Base-by-base conservation (phyloP, 2,329 filamentous ascomycete species). In the Claviceps quebecensis region DNA sequence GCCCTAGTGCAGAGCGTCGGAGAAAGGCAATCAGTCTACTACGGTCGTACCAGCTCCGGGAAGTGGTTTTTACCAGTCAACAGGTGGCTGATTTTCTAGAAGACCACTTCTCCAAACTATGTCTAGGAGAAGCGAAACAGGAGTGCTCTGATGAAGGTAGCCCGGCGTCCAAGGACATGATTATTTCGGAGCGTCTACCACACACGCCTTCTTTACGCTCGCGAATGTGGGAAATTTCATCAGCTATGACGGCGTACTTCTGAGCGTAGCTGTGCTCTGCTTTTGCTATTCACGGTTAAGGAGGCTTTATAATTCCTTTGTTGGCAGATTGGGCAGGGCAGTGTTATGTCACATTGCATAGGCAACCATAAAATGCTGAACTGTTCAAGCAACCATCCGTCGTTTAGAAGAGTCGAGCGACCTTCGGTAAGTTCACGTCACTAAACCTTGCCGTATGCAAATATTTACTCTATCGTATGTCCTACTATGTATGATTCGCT, bases 31-130 rank as follows among this genome's bases (percentile, higher is more conserved):
- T 50, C 29, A 23, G 19, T 4, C 43, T 50, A 14, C 23, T 50
- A 2, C 49, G 49, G 36, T 50, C 41, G 5, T 40, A 50, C 14
- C 34, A 50, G 44, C 49, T 45, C 34, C 49, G 49, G 9, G 49
- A 50, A 39, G 43, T 50, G 6, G 43, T 50, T n/a, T 50, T 50
- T n/a, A 46, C 41, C 19, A 50, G 49, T 40, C 29, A 50, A 5
- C 49, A 50, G 8, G 49, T 50, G 41, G 41, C 49, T n/a, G 49
- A 45, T 43, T 50, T 50, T n/a, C 9, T 50, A n/a, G 49, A 50
- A 40, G 36, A 50, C 13, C 49, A 50, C 22, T 46, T 50, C 36
- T 39, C 41, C 23, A 38, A 50, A 17, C 11, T 50, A n/a, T 50
- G 41, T 29, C 49, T 46, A 8, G 14, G 16, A n/a, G 8, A 41